Percentiles rank a stretch among this genome's conserved stretches.
Conservation (phyloP, 192 early-diverging fungal species). For the Umbelopsis vinacea region DNA sequence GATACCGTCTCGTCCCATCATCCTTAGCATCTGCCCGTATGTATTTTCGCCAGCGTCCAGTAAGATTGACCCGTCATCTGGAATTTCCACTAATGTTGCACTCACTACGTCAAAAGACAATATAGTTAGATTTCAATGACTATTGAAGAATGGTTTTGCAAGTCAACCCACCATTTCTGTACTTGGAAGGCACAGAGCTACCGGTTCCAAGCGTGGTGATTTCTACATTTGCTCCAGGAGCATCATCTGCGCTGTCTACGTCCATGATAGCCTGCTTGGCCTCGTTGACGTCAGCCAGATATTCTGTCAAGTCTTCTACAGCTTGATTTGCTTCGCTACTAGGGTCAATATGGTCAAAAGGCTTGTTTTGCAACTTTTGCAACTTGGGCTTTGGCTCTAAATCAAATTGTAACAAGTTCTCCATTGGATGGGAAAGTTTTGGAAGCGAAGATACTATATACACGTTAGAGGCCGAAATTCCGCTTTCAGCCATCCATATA, state of each 20-base stretch:
- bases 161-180: slow-evolving; percentile 77
- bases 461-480: background rate
- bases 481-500: background rate
- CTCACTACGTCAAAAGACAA: slow-evolving; percentile 59
- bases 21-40: slow-evolving; percentile 78
- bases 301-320: slow-evolving; percentile 39
- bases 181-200: slow-evolving; percentile 84
- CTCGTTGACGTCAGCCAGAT: slow-evolving; percentile 37
- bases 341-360: slow-evolving; percentile 31
- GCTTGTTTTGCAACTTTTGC: slow-evolving; percentile 38
- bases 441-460: slow-evolving; percentile 1
- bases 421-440: background rate
- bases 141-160: background rate
- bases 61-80: slow-evolving; percentile 66
- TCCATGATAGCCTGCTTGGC: slow-evolving; percentile 38
- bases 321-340: slow-evolving; percentile 21
- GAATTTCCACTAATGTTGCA: slow-evolving; percentile 74
- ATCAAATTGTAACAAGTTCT: slow-evolving; percentile 55
- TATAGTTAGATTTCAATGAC: background rate
- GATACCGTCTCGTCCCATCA: slow-evolving; percentile 64
- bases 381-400: slow-evolving; percentile 68
- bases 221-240: slow-evolving; percentile 52
- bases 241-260: slow-evolving; percentile 10
- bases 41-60: slow-evolving; percentile 94
- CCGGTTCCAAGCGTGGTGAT: slow-evolving; percentile 88